Evolutionary conservation across 1,284 basidiomycete species (phyloP), one percentile per base, ranked within the genome.

Genomic region (Takashimella koratensis): DNA sequence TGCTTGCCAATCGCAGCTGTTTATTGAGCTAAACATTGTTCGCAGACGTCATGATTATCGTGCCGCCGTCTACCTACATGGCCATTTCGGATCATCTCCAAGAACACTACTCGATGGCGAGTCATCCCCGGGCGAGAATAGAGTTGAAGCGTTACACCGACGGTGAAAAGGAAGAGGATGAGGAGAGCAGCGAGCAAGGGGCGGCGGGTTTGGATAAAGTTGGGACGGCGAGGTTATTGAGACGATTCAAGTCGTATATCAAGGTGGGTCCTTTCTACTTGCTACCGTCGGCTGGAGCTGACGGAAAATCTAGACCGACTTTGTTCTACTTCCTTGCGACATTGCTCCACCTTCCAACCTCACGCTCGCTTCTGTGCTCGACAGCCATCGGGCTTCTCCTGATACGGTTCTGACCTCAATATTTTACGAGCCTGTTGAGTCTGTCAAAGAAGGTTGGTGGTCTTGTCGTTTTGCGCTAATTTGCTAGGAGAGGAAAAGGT

Each of bases 291-390:
- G 45, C 20, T 12, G 2, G 21, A 39, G 8, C 43, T 44, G 23
- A 12, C 24, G 51, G 11, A 45, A 20, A 21, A 10, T 27, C 22
- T 53, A 80, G 78, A 71, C 84, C 65, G 93, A 96, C 74, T 92
- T 96, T 72, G 82, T 96, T 41, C 74, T 97, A n/a, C 80, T 95
- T 1, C 88, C 93, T 2, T 95, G 91, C 72, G 93, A 97, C 74
- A 87, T 96, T 51, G 81, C 92, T 19, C 85, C 91, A 10, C 86
- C 90, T 0, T 79, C 84, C 0, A 77, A 82, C 0, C 80, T 95
- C 23, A 79, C 87, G 5, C 81, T 97, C 20, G 81, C 82, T 25
- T 78, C 77, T 0, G 75, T 96, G 0, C 78, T 96, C 30, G 86
- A 96, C 75, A 86, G 85, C 65, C 94, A 94, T 73, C 83, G 93